Evolutionary conservation across 768 basidiomycete species (phyloP).

Genomic region (Podaxis mareebaensis): DNA sequence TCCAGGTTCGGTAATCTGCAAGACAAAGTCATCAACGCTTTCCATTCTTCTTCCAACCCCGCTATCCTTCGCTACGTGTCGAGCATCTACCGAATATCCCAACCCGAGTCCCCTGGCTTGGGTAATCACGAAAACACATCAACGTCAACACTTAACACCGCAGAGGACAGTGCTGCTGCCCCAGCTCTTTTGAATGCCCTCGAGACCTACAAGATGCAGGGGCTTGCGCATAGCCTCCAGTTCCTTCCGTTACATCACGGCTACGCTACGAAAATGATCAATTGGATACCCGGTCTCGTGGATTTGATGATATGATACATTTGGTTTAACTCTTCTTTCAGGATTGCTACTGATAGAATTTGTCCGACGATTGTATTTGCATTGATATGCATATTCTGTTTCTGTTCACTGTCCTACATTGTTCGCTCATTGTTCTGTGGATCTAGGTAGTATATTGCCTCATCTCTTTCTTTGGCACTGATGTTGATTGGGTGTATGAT

Average conservation of each 20-base stretch:
- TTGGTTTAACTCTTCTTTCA: neutral
- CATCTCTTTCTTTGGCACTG: conserved; percentile 2
- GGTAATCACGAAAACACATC: conserved; percentile 42
- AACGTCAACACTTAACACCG: conserved; percentile 61
- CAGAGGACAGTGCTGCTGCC: conserved; percentile 54
- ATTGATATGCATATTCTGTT: neutral
- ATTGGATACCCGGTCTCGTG: conserved; percentile 66
- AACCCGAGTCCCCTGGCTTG: conserved; percentile 49
- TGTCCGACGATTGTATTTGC: conserved; percentile 2
- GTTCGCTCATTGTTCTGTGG: conserved; percentile 4
- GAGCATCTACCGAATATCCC: conserved; percentile 71
- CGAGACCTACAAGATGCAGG: conserved; percentile 73
- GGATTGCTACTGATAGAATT: neutral
- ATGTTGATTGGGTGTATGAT: conserved; percentile 15
- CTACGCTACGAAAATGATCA: conserved; percentile 63
- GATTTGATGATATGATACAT: conserved; percentile 32
- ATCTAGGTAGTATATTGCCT: conserved; percentile 10
- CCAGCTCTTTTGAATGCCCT: conserved; percentile 61
- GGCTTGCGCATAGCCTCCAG: conserved; percentile 69
- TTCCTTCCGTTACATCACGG: conserved; percentile 61
- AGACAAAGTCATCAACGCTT: conserved; percentile 72
- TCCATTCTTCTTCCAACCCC: conserved; percentile 71
- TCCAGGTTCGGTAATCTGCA: conserved; percentile 73
- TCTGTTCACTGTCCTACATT: neutral
- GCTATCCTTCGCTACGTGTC: conserved; percentile 70